phyloP scores from a whole-genome alignment of 805 yeast genomes.

The Pichia phayaonensis region DNA sequence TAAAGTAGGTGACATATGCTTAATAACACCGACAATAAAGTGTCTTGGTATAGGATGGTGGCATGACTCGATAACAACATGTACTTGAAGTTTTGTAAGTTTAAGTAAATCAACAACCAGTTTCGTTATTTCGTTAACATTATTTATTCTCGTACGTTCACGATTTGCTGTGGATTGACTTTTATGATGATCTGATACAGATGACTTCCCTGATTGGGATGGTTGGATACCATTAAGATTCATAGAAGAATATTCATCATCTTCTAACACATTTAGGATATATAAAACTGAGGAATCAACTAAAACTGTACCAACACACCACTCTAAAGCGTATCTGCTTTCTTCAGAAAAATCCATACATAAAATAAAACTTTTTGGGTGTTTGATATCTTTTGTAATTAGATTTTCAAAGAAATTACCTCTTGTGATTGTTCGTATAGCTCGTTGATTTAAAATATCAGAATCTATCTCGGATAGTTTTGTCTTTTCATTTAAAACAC shows the following conservation, averaged over 20 bases:
- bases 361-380: slow-evolving; percentile 56
- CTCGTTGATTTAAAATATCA: slow-evolving; percentile 45
- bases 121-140: slow-evolving; percentile 37
- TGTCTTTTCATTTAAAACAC: slow-evolving; percentile 43
- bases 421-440: slow-evolving; percentile 62
- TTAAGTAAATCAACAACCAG: slow-evolving; percentile 39
- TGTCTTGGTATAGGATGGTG: slow-evolving; percentile 74
- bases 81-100: slow-evolving; percentile 64
- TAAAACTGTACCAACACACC: slow-evolving; percentile 80
- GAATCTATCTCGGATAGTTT: slow-evolving; percentile 49
- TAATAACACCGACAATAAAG: slow-evolving; percentile 60
- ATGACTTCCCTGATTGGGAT: slow-evolving; percentile 7
- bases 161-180: slow-evolving; percentile 17
- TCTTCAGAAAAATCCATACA: slow-evolving; percentile 82
- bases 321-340: slow-evolving; percentile 74
- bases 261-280: slow-evolving; percentile 54
- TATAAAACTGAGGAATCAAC: slow-evolving; percentile 78
- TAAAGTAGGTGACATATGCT: slow-evolving; percentile 62
- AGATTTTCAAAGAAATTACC: slow-evolving; percentile 52
- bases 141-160: slow-evolving; percentile 34
- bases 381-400: slow-evolving; percentile 12
- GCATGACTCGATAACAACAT: slow-evolving; percentile 63
- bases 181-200: neutral
- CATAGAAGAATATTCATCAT: slow-evolving; percentile 30
- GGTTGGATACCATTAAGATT: slow-evolving; percentile 30